A percentile compares a stretch with the other conserved stretches of the same genome.
Evolutionary conservation across 768 basidiomycete genomes (phyloP).

Genomic region (Boletus pseudopeckii): DNA sequence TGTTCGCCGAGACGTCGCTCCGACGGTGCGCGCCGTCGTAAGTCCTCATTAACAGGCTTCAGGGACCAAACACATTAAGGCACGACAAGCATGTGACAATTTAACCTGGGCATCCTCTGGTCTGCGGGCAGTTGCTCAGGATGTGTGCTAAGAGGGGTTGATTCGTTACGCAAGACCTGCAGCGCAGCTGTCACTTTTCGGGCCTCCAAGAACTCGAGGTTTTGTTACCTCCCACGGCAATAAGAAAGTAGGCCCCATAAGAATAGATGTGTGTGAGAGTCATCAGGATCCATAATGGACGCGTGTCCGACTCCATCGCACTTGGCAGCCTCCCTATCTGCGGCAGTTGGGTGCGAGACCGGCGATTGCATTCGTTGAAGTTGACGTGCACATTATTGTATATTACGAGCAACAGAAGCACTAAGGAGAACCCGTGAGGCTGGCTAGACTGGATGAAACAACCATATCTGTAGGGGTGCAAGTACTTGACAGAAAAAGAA

Average conservation of each 20-base stretch:
- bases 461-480: too few relatives aligned
- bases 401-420: background rate
- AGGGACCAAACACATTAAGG: constrained; percentile 82
- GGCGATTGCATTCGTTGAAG: constrained; percentile 42
- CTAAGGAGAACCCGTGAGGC: background rate
- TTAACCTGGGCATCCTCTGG: too few relatives aligned
- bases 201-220: constrained; percentile 88
- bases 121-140: constrained; percentile 77
- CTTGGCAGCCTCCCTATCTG: constrained; percentile 62
- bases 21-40: constrained; percentile 80
- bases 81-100: constrained; percentile 15
- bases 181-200: constrained; percentile 78
- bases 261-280: constrained; percentile 23
- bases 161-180: constrained; percentile 79
- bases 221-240: constrained; percentile 83
- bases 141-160: constrained; percentile 78
- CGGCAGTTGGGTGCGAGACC: constrained; percentile 64
- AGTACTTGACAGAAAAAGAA: too few relatives aligned
- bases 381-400: too few relatives aligned
- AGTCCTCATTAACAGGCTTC: constrained; percentile 45
- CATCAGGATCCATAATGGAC: constrained; percentile 4
- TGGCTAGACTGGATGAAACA: too few relatives aligned
- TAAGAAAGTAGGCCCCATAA: constrained; percentile 80
- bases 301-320: constrained; percentile 34
- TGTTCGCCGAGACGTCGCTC: constrained; percentile 78